Percentiles rank a stretch among this genome's conserved stretches.
Conservation (phyloP, 176 grass and related monocot genomes). For the Panicum miliaceum region DNA sequence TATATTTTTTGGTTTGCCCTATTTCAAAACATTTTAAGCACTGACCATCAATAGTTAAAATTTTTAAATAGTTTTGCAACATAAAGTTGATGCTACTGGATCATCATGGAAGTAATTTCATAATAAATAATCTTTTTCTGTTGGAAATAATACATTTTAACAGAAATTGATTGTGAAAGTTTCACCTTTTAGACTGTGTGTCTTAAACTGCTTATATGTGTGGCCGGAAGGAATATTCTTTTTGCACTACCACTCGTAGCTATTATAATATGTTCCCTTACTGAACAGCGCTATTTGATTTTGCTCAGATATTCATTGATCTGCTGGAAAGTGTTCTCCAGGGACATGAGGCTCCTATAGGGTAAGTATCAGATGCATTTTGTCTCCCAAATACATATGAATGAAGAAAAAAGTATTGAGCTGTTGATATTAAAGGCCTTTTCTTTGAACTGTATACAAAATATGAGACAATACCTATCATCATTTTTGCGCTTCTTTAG, state of each 20-base stretch:
- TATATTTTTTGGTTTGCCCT: neutral
- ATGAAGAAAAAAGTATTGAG: conserved; percentile 13
- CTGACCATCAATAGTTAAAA: neutral
- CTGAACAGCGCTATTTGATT: conserved; percentile 33
- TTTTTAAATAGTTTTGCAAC: neutral
- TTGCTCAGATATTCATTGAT: conserved; percentile 80
- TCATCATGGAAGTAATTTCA: neutral
- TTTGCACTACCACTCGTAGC: neutral
- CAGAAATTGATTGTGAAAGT: neutral
- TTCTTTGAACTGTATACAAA: conserved; percentile 14
- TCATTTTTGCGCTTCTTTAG: conserved; percentile 36
- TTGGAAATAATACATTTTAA: neutral
- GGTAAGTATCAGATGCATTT: conserved; percentile 55
- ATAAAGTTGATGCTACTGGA: neutral
- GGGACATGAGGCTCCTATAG: conserved; percentile 71
- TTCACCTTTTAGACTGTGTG: neutral
- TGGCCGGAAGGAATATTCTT: neutral
- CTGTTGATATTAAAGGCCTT: neutral
- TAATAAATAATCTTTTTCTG: neutral
- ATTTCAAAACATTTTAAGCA: neutral
- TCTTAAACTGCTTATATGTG: conserved; percentile 1
- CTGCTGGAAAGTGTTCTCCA: conserved; percentile 81
- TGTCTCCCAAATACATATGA: conserved; percentile 15
- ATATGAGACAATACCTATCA: neutral
- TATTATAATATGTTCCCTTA: conserved; percentile 21